Evolutionary conservation across 257 asterid species (phyloP).

Genomic region (Mentha longifolia): DNA sequence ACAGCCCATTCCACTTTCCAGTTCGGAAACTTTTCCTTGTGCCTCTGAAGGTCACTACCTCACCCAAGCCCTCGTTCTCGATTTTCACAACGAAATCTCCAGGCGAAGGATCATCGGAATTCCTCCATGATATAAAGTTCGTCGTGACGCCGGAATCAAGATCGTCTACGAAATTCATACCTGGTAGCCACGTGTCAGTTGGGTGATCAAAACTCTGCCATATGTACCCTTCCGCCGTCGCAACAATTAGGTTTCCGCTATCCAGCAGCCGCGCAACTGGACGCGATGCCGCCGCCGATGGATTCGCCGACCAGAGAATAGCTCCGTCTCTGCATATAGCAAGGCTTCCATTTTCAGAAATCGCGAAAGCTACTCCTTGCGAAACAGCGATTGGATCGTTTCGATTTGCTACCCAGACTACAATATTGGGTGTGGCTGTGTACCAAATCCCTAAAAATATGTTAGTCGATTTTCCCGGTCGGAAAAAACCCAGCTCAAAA

Average conservation of each 20-base stretch:
- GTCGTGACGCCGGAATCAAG: constrained; percentile 4
- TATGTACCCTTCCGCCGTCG: neutral
- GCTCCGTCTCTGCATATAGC: constrained; percentile 1
- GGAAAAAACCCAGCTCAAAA: constrained; percentile 26
- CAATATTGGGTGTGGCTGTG: neutral
- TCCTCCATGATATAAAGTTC: constrained; percentile 46
- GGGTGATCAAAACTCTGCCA: constrained; percentile 49
- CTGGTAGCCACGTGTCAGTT: constrained; percentile 34
- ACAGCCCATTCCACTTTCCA: constrained; percentile 47
- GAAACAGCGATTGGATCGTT: neutral
- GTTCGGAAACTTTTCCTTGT: neutral
- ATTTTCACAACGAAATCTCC: no score
- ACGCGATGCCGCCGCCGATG: neutral
- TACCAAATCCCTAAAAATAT: neutral
- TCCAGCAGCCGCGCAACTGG: constrained; percentile 17
- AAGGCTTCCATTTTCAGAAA: constrained; percentile 20
- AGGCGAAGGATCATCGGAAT: constrained; percentile 41
- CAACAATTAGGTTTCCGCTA: constrained; percentile 27
- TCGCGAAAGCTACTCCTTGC: neutral
- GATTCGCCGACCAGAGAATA: constrained; percentile 9
- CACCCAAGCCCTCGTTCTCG: constrained; percentile 39
- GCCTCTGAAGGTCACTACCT: constrained; percentile 27
- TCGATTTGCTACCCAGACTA: constrained; percentile 30
- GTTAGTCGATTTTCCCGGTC: neutral
- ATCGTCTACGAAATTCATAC: constrained; percentile 22